Percentiles rank a stretch among this genome's conserved stretches.
Evolutionary conservation across 1,284 basidiomycete genomes (phyloP).

Genomic region (Trametes hirsuta): DNA sequence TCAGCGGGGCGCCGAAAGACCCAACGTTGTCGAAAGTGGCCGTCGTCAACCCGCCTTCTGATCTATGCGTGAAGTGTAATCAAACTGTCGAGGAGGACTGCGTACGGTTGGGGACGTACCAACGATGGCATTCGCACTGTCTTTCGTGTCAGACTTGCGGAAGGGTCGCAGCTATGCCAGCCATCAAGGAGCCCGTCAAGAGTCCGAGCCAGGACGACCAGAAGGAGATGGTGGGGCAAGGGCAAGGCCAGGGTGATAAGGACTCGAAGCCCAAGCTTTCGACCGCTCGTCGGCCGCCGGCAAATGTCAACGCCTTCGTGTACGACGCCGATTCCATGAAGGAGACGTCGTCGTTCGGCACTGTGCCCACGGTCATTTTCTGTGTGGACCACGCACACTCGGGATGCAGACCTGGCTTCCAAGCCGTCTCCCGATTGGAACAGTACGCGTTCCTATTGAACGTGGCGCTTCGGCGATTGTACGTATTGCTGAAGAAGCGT

Average conservation of each 20-base stretch:
- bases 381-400: slow-evolving; percentile 80
- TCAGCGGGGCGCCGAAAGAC: slow-evolving; percentile 50
- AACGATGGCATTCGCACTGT: slow-evolving; percentile 96
- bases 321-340: slow-evolving; percentile 70
- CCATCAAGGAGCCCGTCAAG: slow-evolving; percentile 53
- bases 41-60: slow-evolving; percentile 74
- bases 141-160: slow-evolving; percentile 84
- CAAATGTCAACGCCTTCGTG: slow-evolving; percentile 76
- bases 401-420: slow-evolving; percentile 78
- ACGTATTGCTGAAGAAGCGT: slow-evolving; percentile 88
- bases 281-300: slow-evolving; percentile 70
- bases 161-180: slow-evolving; percentile 69
- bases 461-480: slow-evolving; percentile 91
- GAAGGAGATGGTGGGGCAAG: slow-evolving; percentile 25
- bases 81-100: slow-evolving; percentile 98
- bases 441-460: slow-evolving; percentile 98
- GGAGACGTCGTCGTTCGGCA: slow-evolving; percentile 69
- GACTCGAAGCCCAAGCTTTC: slow-evolving; percentile 58
- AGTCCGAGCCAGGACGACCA: slow-evolving; percentile 18
- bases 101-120: slow-evolving; percentile 89
- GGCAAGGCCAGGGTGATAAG: slow-evolving; percentile 34
- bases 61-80: slow-evolving; percentile 89
- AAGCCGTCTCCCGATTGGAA: slow-evolving; percentile 91
- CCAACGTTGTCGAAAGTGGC: slow-evolving; percentile 50
- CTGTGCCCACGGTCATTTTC: slow-evolving; percentile 68